Evolutionary conservation across 257 asterid species (phyloP).

Genomic region (Solanum paucissectum): DNA sequence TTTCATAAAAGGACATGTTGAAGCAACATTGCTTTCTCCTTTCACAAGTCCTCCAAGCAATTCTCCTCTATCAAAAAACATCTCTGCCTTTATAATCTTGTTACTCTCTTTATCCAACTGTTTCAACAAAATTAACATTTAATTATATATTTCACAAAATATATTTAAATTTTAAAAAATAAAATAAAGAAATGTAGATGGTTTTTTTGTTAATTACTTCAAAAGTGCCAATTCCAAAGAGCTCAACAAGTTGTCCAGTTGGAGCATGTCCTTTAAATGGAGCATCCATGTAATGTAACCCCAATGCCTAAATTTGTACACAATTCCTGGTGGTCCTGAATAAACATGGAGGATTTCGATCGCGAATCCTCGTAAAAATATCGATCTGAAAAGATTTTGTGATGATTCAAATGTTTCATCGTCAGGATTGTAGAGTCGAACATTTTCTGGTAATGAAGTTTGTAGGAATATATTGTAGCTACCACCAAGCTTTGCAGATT

Average conservation of each 20-base stretch:
- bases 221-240: slow-evolving; percentile 36
- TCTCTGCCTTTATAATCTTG: slow-evolving; percentile 44
- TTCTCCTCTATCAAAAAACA: slow-evolving; percentile 50
- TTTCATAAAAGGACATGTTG: slow-evolving; percentile 40
- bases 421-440: slow-evolving; percentile 46
- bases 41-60: slow-evolving; percentile 43
- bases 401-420: slow-evolving; percentile 49
- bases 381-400: slow-evolving; percentile 34
- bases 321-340: slow-evolving; percentile 62
- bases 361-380: slow-evolving; percentile 63
- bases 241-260: slow-evolving; percentile 49
- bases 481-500: slow-evolving; percentile 47
- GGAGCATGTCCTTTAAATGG: slow-evolving; percentile 46
- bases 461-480: slow-evolving; percentile 65
- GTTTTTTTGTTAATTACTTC: slow-evolving; percentile 28
- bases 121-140: neutral
- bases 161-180: neutral
- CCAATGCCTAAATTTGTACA: slow-evolving; percentile 75
- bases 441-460: slow-evolving; percentile 45
- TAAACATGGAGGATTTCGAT: slow-evolving; percentile 53
- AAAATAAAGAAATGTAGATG: neutral
- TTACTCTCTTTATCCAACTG: slow-evolving; percentile 40
- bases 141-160: neutral
- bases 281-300: slow-evolving; percentile 66
- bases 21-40: slow-evolving; percentile 17